These are phyloP conservation scores for Gossypium thurberi DNA, from an alignment of 345 rosid species.

Conservation along the genomic window DNA sequence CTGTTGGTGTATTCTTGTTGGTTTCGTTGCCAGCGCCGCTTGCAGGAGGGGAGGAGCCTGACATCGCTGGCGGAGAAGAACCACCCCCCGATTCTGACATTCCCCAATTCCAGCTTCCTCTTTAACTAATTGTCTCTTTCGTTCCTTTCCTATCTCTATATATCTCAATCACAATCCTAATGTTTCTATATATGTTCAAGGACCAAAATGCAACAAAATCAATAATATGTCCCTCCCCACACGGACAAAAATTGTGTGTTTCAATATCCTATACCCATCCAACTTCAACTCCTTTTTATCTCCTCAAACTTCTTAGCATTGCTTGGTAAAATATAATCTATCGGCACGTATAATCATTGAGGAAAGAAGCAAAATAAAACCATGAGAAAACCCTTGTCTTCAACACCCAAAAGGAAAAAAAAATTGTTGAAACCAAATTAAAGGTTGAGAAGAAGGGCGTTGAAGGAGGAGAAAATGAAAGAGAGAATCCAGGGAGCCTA, in stretches of 20 bases:
- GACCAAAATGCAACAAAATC: background rate
- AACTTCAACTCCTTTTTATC: background rate
- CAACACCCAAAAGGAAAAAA: background rate
- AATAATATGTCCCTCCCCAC: background rate
- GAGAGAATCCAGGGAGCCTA: background rate
- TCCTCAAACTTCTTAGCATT: background rate
- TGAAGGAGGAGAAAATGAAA: constrained; percentile 16
- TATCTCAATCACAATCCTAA: background rate
- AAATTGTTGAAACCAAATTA: background rate
- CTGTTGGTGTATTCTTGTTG: background rate
- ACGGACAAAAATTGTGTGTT: background rate
- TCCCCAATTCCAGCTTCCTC: background rate
- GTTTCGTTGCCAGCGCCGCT: background rate
- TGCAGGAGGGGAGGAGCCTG: background rate
- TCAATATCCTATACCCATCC: background rate
- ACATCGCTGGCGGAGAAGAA: constrained; percentile 15
- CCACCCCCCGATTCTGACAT: constrained; percentile 41
- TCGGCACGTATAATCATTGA: background rate
- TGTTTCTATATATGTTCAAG: background rate
- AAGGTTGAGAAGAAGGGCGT: background rate
- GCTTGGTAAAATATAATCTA: background rate
- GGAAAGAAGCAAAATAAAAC: background rate
- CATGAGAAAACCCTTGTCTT: background rate
- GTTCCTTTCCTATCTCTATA: background rate
- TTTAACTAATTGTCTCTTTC: background rate